Base-by-base conservation (phyloP, 139 green algal genomes). In the Diplosphaera chodatii region DNA sequence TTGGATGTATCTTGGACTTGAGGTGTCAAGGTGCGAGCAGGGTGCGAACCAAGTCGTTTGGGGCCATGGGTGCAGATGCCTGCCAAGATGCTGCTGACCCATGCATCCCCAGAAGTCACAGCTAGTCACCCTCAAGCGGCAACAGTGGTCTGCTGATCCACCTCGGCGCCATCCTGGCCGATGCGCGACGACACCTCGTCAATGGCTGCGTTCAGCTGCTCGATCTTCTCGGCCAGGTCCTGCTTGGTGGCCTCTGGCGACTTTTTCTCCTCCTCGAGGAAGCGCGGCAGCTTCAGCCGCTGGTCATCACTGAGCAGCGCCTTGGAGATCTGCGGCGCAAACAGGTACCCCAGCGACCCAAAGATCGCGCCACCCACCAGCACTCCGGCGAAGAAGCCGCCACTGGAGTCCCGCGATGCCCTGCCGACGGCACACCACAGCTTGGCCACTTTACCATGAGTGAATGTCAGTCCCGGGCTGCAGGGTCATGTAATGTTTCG, bases 211-310 rank as follows among this genome's bases (percentile, higher is more conserved):
- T 97, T 97, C 4, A 97, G 87, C 84, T 92, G 83, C 21, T 87
- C 85, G 73, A 93, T 97, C 80, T 97, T 96, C 63, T 96, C 89
- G 18, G 91, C 85, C 30, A 94, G 77, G 77, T 94, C 89, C 83
- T 88, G 82, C 78, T 89, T 88, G 0, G 84, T 90, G n/a, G 75
- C 81, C 74, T 91, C 83, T 25, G 86, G 87, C 72, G 85, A 77
- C 68, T 87, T 32, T 2, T 82, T 70, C 74, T 93, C 85, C 21
- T 97, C 92, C 27, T 97, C 92, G 64, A 96, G 31, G 75, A 95
- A 95, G 1, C 84, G 79, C 0, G 90, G 90, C 76, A 95, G 73
- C 71, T 80, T 79, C 40, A 96, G 84, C 10, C 80, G 74, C 40
- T 91, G 74, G 55, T 96, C 90, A 23, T 96, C 88, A 23, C 79